Conservation (phyloP, 345 rosid species). For the Balakata baccata region DNA sequence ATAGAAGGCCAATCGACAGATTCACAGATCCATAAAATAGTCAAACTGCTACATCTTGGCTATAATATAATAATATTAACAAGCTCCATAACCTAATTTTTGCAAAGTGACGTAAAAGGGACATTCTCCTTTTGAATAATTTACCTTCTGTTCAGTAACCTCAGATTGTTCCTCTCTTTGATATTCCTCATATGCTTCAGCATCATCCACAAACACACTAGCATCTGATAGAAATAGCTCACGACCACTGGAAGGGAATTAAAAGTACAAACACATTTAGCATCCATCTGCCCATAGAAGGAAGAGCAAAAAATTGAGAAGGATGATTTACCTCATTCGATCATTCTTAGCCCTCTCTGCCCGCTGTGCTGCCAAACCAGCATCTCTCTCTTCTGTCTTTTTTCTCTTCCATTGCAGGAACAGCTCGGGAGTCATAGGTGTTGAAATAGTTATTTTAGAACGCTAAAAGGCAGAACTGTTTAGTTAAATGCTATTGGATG, state of each 20-base stretch:
- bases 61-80: not conserved
- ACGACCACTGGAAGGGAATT: conserved; percentile 66
- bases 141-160: conserved; percentile 42
- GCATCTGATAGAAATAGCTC: conserved; percentile 89
- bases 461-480: conserved; percentile 44
- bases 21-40: not conserved
- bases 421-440: conserved; percentile 84
- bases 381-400: conserved; percentile 78
- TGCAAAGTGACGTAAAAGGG: not conserved
- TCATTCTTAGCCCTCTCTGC: conserved; percentile 98
- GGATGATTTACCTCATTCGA: conserved; percentile 73
- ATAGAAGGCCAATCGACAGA: no score
- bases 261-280: conserved; percentile 20
- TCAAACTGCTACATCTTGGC: not conserved
- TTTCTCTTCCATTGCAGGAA: conserved; percentile 90
- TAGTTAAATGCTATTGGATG: conserved; percentile 5
- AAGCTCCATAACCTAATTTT: not conserved
- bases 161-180: conserved; percentile 68
- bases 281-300: not conserved
- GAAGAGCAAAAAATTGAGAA: not conserved
- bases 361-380: conserved; percentile 67
- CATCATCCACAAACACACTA: conserved; percentile 93
- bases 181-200: conserved; percentile 83
- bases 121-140: not conserved
- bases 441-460: conserved; percentile 55